These are phyloP conservation scores for Kazachstania sp. DNA, from an alignment of 1,139 yeast genomes.

Conservation along the genomic window DNA sequence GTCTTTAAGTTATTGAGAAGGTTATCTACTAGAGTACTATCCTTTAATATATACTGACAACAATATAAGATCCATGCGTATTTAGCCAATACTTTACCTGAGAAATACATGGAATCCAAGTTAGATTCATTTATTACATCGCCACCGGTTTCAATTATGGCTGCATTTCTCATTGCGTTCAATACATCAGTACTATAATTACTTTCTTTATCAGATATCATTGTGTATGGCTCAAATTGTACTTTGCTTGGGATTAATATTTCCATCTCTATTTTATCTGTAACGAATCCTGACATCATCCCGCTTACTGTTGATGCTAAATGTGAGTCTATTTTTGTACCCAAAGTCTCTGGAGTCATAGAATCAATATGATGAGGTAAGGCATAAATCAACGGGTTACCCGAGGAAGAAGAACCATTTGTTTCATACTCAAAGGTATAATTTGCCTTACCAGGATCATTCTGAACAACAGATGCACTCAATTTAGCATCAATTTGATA, in stretches of 20 bases:
- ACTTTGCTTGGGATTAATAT: constrained; percentile 40
- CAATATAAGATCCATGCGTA: constrained; percentile 66
- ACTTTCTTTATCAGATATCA: constrained; percentile 32
- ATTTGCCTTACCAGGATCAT: constrained; percentile 8
- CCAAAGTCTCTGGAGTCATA: constrained; percentile 28
- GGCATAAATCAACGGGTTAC: constrained; percentile 40
- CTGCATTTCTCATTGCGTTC: constrained; percentile 40
- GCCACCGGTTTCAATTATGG: constrained; percentile 46
- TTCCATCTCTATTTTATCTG: constrained; percentile 42
- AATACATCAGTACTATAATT: constrained; percentile 37
- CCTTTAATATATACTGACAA: constrained; percentile 47
- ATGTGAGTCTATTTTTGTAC: constrained; percentile 32
- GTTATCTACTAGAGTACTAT: constrained; percentile 38
- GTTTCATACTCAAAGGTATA: constrained; percentile 35
- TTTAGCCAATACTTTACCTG: constrained; percentile 68
- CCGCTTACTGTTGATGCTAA: constrained; percentile 68
- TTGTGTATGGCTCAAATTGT: constrained; percentile 53
- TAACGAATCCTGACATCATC: constrained; percentile 48
- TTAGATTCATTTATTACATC: constrained; percentile 54
- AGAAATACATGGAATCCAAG: constrained; percentile 65
- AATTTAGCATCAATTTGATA: constrained; percentile 33
- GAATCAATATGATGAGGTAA: constrained; percentile 62
- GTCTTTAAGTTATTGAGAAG: constrained; percentile 45
- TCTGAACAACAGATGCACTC: constrained; percentile 22
- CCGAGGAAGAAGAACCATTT: constrained; percentile 33